These are phyloP conservation scores for Phialophora verrucosa DNA, from an alignment of 2,329 filamentous ascomycete species.

Conservation along the genomic window DNA sequence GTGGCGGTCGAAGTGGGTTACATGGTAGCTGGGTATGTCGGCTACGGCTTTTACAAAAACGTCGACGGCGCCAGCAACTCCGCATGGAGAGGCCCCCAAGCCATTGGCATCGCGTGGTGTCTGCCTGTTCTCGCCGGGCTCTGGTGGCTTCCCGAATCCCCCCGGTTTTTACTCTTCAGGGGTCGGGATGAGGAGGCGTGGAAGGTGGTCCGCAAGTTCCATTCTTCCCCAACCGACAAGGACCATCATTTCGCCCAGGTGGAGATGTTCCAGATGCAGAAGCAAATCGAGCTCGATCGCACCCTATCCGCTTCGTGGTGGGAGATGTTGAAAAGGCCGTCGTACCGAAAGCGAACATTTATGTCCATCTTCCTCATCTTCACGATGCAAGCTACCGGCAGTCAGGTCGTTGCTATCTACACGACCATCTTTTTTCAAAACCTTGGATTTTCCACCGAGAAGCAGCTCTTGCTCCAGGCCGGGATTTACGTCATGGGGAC, in stretches of 20 bases:
- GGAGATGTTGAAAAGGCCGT: conserved; percentile 20
- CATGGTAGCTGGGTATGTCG: conserved; percentile 17
- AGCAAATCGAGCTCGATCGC: conserved; percentile 17
- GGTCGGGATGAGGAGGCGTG: conserved; percentile 18
- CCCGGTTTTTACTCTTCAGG: conserved; percentile 21
- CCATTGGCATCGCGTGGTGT: conserved; percentile 3
- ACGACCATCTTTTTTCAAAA: no score
- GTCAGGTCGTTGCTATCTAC: no score
- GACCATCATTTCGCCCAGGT: no score
- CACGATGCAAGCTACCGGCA: no score
- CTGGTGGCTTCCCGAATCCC: conserved; percentile 23
- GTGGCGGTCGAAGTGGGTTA: conserved; percentile 20
- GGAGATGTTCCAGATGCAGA: conserved; percentile 25
- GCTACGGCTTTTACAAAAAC: conserved; percentile 12
- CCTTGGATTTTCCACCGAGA: no score
- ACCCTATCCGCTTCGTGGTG: conserved; percentile 13
- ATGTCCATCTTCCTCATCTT: no score
- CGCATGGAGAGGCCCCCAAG: conserved; percentile 15
- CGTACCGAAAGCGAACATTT: conserved; percentile 24
- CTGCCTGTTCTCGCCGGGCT: conserved; percentile 12
- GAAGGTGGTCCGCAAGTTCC: conserved; percentile 9
- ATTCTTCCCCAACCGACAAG: conserved; percentile 22
- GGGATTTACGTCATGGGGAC: no score
- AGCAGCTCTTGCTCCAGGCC: no score
- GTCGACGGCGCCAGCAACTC: no score